These are phyloP conservation scores for Syzygium jambos DNA, from an alignment of 345 rosid genomes.

Conservation along the genomic window DNA sequence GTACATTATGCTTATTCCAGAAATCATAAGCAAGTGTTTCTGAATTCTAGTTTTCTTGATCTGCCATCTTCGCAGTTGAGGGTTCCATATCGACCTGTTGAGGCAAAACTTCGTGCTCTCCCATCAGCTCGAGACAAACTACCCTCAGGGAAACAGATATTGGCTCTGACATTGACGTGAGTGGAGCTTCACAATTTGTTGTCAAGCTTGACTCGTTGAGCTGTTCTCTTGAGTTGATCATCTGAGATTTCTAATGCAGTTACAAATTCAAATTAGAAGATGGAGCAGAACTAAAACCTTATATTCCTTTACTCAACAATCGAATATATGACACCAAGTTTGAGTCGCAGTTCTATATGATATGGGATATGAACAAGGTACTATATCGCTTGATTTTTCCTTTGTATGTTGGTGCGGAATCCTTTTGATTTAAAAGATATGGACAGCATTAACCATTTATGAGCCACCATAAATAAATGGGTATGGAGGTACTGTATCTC, in stretches of 20 bases:
- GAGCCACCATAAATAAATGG: neutral
- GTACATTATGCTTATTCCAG: neutral
- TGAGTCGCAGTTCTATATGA: constrained; percentile 94
- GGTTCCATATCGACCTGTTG: constrained; percentile 79
- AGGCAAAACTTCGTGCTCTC: constrained; percentile 65
- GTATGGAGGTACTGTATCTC: neutral
- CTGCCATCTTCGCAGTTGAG: constrained; percentile 42
- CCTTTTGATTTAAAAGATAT: neutral
- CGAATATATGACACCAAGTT: constrained; percentile 96
- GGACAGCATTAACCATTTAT: neutral
- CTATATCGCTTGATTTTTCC: neutral
- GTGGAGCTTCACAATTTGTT: constrained; percentile 11
- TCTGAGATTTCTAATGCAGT: constrained; percentile 28
- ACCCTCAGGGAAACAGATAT: constrained; percentile 85
- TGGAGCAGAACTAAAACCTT: constrained; percentile 80
- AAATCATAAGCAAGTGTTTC: neutral
- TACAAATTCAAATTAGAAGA: constrained; percentile 95
- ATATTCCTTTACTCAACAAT: constrained; percentile 80
- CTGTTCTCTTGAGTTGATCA: constrained; percentile 2
- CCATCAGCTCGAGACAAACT: constrained; percentile 66
- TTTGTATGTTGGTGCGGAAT: neutral
- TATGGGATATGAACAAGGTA: constrained; percentile 94
- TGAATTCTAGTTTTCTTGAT: constrained; percentile 2
- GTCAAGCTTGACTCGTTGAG: neutral
- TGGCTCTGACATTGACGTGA: constrained; percentile 81